phyloP scores from a whole-genome alignment of 1,139 yeast genomes.

The Saccharomyces hybrid region DNA sequence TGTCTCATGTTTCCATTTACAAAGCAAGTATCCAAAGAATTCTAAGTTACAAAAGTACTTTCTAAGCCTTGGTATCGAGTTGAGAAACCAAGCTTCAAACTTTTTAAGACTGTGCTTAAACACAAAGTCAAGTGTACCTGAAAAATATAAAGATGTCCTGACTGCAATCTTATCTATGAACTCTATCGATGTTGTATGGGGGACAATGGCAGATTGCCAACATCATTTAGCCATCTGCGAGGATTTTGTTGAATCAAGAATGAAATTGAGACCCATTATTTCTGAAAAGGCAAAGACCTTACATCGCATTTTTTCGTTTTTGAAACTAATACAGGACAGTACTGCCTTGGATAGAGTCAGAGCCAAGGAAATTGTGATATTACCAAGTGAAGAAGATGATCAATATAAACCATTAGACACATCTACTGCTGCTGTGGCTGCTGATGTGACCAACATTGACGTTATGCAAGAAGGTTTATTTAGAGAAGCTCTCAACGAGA shows the following conservation, averaged over 20 bases:
- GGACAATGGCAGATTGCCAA: slow-evolving; percentile 81
- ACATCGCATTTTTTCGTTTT: slow-evolving; percentile 69
- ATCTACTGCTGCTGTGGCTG: neutral
- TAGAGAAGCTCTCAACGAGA: slow-evolving; percentile 17
- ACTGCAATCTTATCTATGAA: slow-evolving; percentile 84
- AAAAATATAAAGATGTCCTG: slow-evolving; percentile 75
- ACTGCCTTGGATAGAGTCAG: slow-evolving; percentile 46
- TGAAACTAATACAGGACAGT: slow-evolving; percentile 67
- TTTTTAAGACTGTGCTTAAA: slow-evolving; percentile 57
- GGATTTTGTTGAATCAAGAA: slow-evolving; percentile 59
- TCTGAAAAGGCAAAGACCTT: slow-evolving; percentile 70
- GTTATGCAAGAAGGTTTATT: slow-evolving; percentile 7
- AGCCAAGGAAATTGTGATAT: slow-evolving; percentile 20
- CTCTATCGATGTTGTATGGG: slow-evolving; percentile 84
- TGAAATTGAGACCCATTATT: slow-evolving; percentile 55
- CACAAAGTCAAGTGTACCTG: slow-evolving; percentile 34
- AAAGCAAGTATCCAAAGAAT: slow-evolving; percentile 48
- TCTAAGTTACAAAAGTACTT: slow-evolving; percentile 56
- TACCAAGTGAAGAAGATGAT: neutral
- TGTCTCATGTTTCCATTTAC: slow-evolving; percentile 73
- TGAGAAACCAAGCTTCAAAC: slow-evolving; percentile 66
- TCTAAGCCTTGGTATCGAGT: slow-evolving; percentile 60
- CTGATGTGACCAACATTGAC: slow-evolving; percentile 1
- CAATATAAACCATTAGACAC: slow-evolving; percentile 1
- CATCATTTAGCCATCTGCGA: slow-evolving; percentile 73